phyloP scores from a whole-genome alignment of 305 asterid species.

The Fraxinus albicans region DNA sequence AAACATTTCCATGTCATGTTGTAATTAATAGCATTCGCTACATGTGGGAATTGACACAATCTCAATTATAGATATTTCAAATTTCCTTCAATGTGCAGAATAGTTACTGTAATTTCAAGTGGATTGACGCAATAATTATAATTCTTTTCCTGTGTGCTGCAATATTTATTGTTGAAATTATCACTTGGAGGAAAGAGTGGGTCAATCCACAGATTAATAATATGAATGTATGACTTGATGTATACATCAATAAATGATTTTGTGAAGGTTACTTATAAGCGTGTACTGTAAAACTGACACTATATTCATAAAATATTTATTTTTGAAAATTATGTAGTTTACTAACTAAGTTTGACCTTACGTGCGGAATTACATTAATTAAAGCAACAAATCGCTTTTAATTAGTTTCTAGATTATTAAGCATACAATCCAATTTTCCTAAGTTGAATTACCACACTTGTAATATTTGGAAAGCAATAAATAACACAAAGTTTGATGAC shows the following conservation, averaged over 20 bases:
- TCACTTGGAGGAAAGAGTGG: neutral
- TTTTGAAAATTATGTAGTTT: too few species aligned
- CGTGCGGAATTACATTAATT: too few species aligned
- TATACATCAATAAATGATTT: neutral
- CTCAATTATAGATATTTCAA: slow-evolving; percentile 11
- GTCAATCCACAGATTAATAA: neutral
- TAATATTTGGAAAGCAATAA: too few species aligned
- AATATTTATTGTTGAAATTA: neutral
- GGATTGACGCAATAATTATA: neutral
- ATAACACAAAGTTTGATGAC: too few species aligned
- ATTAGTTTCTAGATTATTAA: too few species aligned
- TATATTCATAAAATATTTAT: too few species aligned
- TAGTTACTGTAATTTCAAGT: neutral
- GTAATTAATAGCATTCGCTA: slow-evolving; percentile 6
- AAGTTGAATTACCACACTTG: too few species aligned
- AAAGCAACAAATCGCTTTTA: too few species aligned
- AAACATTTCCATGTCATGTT: slow-evolving; percentile 1
- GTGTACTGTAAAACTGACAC: too few species aligned
- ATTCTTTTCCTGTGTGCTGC: neutral
- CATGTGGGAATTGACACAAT: slow-evolving; percentile 9
- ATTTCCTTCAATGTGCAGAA: neutral
- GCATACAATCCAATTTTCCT: too few species aligned
- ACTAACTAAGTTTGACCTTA: too few species aligned
- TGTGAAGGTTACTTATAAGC: too few species aligned
- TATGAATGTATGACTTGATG: neutral